phyloP scores from a whole-genome alignment of 441 rosid species.

The Adansonia madagascariensis region DNA sequence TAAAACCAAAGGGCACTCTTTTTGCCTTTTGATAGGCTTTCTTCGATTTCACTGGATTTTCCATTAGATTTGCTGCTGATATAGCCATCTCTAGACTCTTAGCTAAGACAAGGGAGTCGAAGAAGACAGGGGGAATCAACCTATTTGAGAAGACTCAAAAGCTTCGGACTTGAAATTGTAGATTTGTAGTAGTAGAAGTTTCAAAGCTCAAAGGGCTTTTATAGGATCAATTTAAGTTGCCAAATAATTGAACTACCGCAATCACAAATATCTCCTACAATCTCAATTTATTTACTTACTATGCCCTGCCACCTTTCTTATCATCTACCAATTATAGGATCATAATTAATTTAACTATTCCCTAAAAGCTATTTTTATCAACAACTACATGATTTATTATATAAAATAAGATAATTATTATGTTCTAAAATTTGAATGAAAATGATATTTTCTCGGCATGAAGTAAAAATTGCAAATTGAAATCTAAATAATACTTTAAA shows the following conservation, averaged over 20 bases:
- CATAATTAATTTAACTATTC: background rate
- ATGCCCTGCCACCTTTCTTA: constrained; percentile 16
- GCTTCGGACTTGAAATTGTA: constrained; percentile 10
- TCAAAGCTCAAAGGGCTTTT: constrained; percentile 15
- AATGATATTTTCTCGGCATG: background rate
- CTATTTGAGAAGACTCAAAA: background rate
- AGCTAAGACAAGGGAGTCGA: background rate
- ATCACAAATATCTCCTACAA: constrained; percentile 22
- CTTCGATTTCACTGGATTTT: constrained; percentile 30
- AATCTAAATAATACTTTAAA: background rate
- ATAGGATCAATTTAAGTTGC: constrained; percentile 25
- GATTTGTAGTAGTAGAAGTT: constrained; percentile 19
- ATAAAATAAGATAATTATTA: background rate
- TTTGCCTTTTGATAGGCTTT: constrained; percentile 36
- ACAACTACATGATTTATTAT: background rate
- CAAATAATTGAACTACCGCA: constrained; percentile 33
- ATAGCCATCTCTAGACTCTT: background rate
- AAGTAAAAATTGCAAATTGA: background rate
- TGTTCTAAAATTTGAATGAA: background rate
- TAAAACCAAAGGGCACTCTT: constrained; percentile 46
- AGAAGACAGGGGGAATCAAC: background rate
- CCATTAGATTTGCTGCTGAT: constrained; percentile 33
- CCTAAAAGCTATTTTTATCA: background rate
- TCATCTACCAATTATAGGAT: background rate
- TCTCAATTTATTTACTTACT: constrained; percentile 26